Conservation (phyloP, 352 stramenopile species). For the Globisporangium nodosum region DNA sequence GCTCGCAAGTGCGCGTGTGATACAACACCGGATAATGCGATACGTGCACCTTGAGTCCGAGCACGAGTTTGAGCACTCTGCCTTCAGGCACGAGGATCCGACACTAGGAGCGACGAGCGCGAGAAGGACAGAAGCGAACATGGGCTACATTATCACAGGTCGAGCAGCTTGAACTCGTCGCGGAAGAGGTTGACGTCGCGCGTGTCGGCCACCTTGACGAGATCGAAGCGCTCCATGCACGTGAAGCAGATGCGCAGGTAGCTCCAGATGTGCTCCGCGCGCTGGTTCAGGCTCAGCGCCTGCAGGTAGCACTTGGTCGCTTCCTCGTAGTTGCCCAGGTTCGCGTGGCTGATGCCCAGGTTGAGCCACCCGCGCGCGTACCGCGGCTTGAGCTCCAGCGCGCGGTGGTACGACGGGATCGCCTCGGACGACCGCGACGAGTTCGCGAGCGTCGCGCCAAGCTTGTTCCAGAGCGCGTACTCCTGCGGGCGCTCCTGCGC, state of each 20-base stretch:
- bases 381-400: slow-evolving; percentile 94
- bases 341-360: slow-evolving; percentile 96
- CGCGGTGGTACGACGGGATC: slow-evolving; percentile 90
- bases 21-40: no score
- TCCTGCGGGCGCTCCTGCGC: slow-evolving; percentile 82
- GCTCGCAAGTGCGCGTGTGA: no score
- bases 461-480: slow-evolving; percentile 98
- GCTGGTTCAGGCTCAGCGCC: slow-evolving; percentile 93
- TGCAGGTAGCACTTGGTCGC: slow-evolving; percentile 96
- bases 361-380: slow-evolving; percentile 98
- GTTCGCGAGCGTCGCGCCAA: slow-evolving; percentile 96
- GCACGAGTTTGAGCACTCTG: no score
- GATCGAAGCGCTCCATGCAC: slow-evolving; percentile 95
- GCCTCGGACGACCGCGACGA: slow-evolving; percentile 90
- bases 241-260: slow-evolving; percentile 98
- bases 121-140: no score
- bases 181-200: slow-evolving; percentile 76
- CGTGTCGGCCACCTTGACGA: slow-evolving; percentile 90
- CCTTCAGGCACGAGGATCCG: no score
- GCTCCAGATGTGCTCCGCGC: slow-evolving; percentile 96
- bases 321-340: slow-evolving; percentile 94
- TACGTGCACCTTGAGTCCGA: no score
- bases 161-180: slow-evolving; percentile 81
- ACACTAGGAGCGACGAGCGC: no score
- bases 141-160: slow-evolving; percentile 33